Evolutionary conservation across 2,329 filamentous ascomycete genomes (phyloP), one percentile per base, ranked within the genome.

Genomic region (Paecilomyces variotii): DNA sequence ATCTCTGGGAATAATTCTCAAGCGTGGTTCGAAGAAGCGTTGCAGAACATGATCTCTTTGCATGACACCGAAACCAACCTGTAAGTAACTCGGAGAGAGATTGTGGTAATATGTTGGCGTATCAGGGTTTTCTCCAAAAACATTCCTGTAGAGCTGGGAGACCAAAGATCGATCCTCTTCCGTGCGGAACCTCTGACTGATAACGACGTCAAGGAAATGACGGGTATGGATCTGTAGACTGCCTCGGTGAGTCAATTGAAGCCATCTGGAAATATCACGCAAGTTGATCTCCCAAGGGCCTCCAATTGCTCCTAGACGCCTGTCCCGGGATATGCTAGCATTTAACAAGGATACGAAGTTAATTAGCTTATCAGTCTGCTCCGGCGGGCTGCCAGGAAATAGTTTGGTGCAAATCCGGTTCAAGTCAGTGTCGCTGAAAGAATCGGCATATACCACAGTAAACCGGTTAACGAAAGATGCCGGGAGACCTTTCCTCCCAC

Each of bases 401-500:
- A 89, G 85, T 64, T 88, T 88, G 27, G 82, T 80, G 53, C 91
- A 95, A 62, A 99, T 97, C 53, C 88, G 78, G 60, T 87, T 82
- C 60, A 99, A 76, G 77, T 99, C 94, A 32, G 90, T 83, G 27
- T 88, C 81, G 14, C 83, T 88, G 71, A 99, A 94, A 3, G 91
- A 84, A 69, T 99, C 94, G 59, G 94, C 91, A 74, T 97, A 97
- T 0, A 99, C 95, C 19, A 99, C 93, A 39, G 95, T 94, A 72
- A 99, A 99, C 53, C 95, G 89, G 72, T 99, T 97, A 62, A 99
- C 94, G 68, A 99, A 99, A 0, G 94, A 97, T 59, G 89, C 89
- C 1, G 94, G 94, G 35, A 99, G 79, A 45, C 94, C 94, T 74
- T 99, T 99, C 65, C 94, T 85, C 9, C 94, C 94, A 62, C 94